A percentile compares a stretch with the other conserved stretches of the same genome.
phyloP scores from a whole-genome alignment of 1,139 yeast genomes.

The Geotrichum phurueaensis region DNA sequence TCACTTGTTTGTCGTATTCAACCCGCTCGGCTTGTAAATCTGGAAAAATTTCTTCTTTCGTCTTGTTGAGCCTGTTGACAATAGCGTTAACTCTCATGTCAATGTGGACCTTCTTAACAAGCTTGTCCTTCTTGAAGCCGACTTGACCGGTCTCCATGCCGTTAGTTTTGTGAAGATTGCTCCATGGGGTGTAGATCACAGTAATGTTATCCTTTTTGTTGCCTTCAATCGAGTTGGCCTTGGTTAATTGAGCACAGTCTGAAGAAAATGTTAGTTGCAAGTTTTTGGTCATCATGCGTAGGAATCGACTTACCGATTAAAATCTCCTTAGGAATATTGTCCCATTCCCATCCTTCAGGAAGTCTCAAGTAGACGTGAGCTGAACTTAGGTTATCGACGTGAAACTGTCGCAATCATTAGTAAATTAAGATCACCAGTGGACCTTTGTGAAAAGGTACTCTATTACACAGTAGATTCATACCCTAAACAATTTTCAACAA shows the following conservation, averaged over 20 bases:
- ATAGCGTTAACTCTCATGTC: constrained; percentile 57
- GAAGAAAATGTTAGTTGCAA: constrained; percentile 4
- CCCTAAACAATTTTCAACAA: constrained; percentile 2
- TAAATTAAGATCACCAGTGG: neutral
- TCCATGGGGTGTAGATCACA: constrained; percentile 72
- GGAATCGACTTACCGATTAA: constrained; percentile 30
- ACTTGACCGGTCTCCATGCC: constrained; percentile 84
- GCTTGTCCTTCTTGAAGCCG: constrained; percentile 54
- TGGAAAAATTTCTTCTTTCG: constrained; percentile 54
- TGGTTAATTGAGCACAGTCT: constrained; percentile 71
- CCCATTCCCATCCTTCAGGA: constrained; percentile 40
- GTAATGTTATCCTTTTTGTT: constrained; percentile 66
- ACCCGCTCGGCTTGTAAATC: constrained; percentile 41
- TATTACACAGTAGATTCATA: neutral
- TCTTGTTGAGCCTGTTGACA: constrained; percentile 60
- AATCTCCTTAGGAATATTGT: constrained; percentile 47
- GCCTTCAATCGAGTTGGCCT: constrained; percentile 75
- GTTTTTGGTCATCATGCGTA: neutral
- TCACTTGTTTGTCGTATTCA: constrained; percentile 36
- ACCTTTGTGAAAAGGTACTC: neutral
- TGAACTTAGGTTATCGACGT: constrained; percentile 71
- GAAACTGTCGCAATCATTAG: constrained; percentile 42
- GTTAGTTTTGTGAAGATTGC: constrained; percentile 62
- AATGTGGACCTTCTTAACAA: constrained; percentile 51
- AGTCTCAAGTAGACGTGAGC: constrained; percentile 76